Percentiles rank a stretch among this genome's conserved stretches.
phyloP scores from a whole-genome alignment of 306 rosid genomes.

The Erythrophleum fordii region DNA sequence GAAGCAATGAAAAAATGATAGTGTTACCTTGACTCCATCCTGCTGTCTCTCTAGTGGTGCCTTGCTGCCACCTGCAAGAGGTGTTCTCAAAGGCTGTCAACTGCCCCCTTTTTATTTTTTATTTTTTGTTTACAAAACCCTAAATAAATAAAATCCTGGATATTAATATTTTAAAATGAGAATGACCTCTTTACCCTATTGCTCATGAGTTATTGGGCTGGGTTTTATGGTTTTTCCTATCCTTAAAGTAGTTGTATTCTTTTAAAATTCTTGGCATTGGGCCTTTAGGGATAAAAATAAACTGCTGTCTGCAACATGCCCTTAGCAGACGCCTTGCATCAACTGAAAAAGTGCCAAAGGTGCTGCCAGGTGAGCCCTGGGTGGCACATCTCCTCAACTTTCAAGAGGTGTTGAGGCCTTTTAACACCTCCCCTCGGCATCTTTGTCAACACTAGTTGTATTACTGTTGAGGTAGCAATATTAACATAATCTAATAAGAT shows the following conservation, averaged over 20 bases:
- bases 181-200: not conserved
- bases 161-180: not conserved
- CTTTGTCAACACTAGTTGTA: not conserved
- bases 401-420: not conserved
- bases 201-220: not conserved
- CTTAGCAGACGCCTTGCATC: not conserved
- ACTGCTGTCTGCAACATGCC: not conserved
- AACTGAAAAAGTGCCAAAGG: not conserved
- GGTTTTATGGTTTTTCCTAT: not conserved
- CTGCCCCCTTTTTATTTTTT: too few relatives aligned
- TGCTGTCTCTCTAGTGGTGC: not conserved
- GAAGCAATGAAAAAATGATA: too few relatives aligned
- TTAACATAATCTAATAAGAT: not conserved
- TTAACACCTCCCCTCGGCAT: not conserved
- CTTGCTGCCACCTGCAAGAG: not conserved
- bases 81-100: not conserved
- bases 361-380: not conserved
- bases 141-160: not conserved
- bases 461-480: not conserved
- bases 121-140: too few relatives aligned
- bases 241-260: not conserved
- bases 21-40: not conserved
- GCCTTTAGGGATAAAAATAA: not conserved
- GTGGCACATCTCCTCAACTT: not conserved
- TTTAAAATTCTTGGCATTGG: not conserved